Percentiles rank a stretch among this genome's conserved stretches.
phyloP scores from a whole-genome alignment of 306 rosid species.

The Inga oerstediana region DNA sequence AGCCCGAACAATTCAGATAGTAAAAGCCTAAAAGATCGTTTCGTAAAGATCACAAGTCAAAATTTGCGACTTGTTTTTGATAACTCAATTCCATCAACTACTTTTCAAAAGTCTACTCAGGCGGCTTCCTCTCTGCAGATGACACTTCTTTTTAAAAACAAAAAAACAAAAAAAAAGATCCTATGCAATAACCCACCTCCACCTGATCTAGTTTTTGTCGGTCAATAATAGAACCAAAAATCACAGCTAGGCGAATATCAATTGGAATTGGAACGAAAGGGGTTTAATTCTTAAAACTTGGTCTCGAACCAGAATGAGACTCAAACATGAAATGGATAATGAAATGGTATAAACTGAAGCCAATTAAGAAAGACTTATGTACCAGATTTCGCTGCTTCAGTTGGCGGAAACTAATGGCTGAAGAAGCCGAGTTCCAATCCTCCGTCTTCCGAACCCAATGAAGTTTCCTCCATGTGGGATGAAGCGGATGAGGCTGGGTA shows the following conservation, averaged over 20 bases:
- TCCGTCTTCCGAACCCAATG: neutral
- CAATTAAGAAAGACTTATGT: neutral
- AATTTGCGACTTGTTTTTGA: neutral
- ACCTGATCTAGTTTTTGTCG: too few species aligned
- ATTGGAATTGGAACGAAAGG: too few species aligned
- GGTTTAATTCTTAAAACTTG: neutral
- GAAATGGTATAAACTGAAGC: neutral
- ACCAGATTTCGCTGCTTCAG: neutral
- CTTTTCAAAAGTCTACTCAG: neutral
- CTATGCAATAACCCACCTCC: too few species aligned
- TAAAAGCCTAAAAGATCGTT: neutral
- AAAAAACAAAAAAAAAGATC: too few species aligned
- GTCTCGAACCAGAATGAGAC: neutral
- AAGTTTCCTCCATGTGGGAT: neutral
- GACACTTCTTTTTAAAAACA: neutral
- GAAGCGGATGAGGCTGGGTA: neutral
- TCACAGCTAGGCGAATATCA: too few species aligned
- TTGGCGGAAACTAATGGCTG: neutral
- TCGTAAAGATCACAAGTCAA: neutral
- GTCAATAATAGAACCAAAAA: too few species aligned
- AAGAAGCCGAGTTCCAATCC: neutral
- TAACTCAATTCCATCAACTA: neutral
- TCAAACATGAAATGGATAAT: neutral
- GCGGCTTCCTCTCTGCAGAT: neutral
- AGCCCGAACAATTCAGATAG: neutral